phyloP scores from a whole-genome alignment of 1,284 basidiomycete species.

The Garcileccinum viscosum region DNA sequence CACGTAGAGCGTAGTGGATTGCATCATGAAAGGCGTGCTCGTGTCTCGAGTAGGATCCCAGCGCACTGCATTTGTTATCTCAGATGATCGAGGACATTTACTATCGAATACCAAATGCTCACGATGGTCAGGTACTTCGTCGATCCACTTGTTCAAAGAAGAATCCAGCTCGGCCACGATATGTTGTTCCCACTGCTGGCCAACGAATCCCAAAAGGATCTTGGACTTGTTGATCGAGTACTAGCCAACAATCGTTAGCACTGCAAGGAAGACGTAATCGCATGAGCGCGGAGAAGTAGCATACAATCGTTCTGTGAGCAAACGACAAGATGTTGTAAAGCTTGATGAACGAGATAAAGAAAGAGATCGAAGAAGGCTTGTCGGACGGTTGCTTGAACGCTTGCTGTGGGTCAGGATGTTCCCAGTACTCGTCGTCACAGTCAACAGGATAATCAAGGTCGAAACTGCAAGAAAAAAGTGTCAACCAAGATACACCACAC shows the following conservation, averaged over 20 bases:
- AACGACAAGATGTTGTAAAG: conserved; percentile 72
- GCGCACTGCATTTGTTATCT: conserved; percentile 50
- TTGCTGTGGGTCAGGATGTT: conserved; percentile 56
- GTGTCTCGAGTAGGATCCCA: conserved; percentile 78
- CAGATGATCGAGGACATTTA: conserved; percentile 1
- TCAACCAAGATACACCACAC: background rate
- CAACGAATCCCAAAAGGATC: conserved; percentile 60
- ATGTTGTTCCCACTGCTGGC: conserved; percentile 69
- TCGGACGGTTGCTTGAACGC: conserved; percentile 63
- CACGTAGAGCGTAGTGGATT: conserved; percentile 71
- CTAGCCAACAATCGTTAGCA: conserved; percentile 39
- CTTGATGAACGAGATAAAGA: conserved; percentile 65
- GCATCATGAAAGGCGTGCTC: conserved; percentile 62
- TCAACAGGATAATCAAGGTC: conserved; percentile 77
- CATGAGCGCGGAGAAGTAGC: conserved; percentile 29
- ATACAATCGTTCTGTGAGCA: conserved; percentile 66
- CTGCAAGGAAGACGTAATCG: background rate
- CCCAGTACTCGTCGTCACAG: conserved; percentile 82
- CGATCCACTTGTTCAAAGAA: conserved; percentile 79
- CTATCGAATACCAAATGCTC: conserved; percentile 30
- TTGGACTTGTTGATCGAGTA: conserved; percentile 79
- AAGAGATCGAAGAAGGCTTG: conserved; percentile 58
- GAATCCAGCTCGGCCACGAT: conserved; percentile 80
- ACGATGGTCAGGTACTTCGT: conserved; percentile 72
- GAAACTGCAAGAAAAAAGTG: conserved; percentile 51